A percentile compares a stretch with the other conserved stretches of the same genome.
Conservation (phyloP, 257 asterid genomes). For the Solanum ossicruentum region DNA sequence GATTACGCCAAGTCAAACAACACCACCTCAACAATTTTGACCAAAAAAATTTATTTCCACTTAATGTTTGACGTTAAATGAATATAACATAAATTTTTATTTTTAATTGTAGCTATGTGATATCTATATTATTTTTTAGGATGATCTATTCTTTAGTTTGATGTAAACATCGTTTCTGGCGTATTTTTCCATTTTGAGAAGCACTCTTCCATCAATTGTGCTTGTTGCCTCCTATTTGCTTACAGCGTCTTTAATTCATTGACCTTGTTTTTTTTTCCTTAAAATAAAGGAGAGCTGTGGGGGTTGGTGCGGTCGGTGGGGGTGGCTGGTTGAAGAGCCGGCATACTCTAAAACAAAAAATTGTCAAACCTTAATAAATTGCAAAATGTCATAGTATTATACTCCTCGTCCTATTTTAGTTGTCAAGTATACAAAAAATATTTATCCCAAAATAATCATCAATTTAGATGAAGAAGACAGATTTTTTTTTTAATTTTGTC, state of each 20-base stretch:
- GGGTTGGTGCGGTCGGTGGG: neutral
- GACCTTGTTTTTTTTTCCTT: neutral
- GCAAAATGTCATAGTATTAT: neutral
- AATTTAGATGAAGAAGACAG: too few relatives aligned
- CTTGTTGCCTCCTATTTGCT: conserved; percentile 28
- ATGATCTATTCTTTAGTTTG: conserved; percentile 3
- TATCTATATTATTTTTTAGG: neutral
- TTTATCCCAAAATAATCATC: too few relatives aligned
- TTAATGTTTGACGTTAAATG: neutral
- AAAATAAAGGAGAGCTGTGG: conserved; percentile 4
- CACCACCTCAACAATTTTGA: neutral
- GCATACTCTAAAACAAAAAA: neutral
- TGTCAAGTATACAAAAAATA: too few relatives aligned
- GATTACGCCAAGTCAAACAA: conserved; percentile 8
- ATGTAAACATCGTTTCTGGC: neutral
- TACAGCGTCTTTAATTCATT: conserved; percentile 1
- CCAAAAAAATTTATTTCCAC: neutral
- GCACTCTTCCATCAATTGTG: conserved; percentile 40
- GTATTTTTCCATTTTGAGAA: neutral
- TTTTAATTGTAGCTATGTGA: neutral
- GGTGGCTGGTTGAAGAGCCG: neutral
- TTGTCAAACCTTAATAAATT: neutral
- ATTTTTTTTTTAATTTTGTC: too few relatives aligned
- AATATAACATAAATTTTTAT: neutral
- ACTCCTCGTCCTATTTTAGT: too few relatives aligned